Evolutionary conservation across 2,329 filamentous ascomycete genomes (phyloP).

Genomic region (Xylariaceae sp.): DNA sequence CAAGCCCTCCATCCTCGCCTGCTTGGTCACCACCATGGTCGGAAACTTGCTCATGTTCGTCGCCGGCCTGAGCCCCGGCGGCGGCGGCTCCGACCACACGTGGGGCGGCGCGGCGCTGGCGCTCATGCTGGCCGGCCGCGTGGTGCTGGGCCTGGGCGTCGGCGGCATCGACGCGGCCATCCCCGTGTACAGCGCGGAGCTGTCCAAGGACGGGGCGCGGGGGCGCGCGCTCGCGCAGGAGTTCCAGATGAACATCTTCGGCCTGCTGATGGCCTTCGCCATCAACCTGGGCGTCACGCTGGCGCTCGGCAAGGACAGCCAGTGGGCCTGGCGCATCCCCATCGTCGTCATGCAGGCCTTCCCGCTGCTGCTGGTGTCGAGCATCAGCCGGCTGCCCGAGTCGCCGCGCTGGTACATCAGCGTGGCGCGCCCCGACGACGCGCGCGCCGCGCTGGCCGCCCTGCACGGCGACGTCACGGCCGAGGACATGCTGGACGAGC

Average conservation of each 20-base stretch:
- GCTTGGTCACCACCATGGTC: slow-evolving; percentile 43
- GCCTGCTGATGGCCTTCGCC: slow-evolving; percentile 51
- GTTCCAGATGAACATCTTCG: slow-evolving; percentile 58
- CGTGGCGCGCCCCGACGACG: slow-evolving; percentile 41
- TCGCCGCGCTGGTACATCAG: slow-evolving; percentile 51
- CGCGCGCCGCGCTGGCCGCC: slow-evolving; percentile 36
- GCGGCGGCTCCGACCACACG: slow-evolving; percentile 23
- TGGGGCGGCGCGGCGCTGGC: slow-evolving; percentile 42
- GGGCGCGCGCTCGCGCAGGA: slow-evolving; percentile 54
- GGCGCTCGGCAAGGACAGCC: slow-evolving; percentile 42
- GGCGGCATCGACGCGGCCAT: slow-evolving; percentile 55
- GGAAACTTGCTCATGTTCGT: slow-evolving; percentile 56
- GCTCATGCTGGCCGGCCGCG: slow-evolving; percentile 21
- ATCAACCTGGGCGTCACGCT: slow-evolving; percentile 50
- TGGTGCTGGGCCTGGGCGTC: slow-evolving; percentile 38
- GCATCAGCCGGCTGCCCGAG: slow-evolving; percentile 47
- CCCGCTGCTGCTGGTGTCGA: slow-evolving; percentile 43
- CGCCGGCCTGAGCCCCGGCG: slow-evolving; percentile 38
- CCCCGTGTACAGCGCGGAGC: slow-evolving; percentile 51
- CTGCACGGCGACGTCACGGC: slow-evolving; percentile 45
- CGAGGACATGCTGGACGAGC: slow-evolving; percentile 39
- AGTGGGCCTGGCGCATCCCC: slow-evolving; percentile 56
- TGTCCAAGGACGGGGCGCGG: slow-evolving; percentile 47
- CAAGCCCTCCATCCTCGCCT: slow-evolving; percentile 47
- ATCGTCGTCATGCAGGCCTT: slow-evolving; percentile 56